Base-by-base conservation (phyloP, 768 basidiomycete genomes). In the Hericium erinaceus region DNA sequence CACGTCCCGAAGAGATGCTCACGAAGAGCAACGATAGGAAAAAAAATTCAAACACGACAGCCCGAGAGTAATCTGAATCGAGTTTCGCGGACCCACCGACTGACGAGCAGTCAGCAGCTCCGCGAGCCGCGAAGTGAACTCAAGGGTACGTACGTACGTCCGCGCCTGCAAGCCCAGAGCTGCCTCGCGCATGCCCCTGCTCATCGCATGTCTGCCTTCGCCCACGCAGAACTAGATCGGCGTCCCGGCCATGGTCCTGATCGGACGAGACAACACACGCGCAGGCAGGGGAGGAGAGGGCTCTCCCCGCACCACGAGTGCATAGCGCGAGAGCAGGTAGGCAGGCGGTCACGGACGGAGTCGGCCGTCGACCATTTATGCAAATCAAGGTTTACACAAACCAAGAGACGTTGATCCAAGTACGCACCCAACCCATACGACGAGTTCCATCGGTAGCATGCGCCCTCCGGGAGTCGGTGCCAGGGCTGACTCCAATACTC, bases 41-140 rank as follows among this genome's bases (percentile, higher is more conserved):
- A 24, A 24, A 51, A 51, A 24, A 51, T 26, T 51, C 16, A 24
- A 24, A 15, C 49, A n/a, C 49, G 24, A 51, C 22, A 24, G 24
- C 49, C 49, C 20, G 24, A 51, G 49, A 51, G 49, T 51, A 51
- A 26, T 51, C 49, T 51, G 49, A 51, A 51, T 51, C 28, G 49
- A 51, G 49, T 51, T 51, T 26, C 49, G 16, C 49, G 24, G 26
- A 10, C 20, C 49, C 22, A 4, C n/a, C 18, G 8, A 26, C 24
- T 18, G 49, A 51, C 49, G 44, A 16, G 12, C n/a, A 46, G 22
- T 15, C 12, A 7, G 33, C 22, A 46, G 22, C 22, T 7, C 24
- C 20, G 16, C 24, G 28, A 26, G 49, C 49, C 24, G 49, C 49
- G 28, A 51, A 51, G 49, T 51, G 49, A 9, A 51, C 49, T 37